A percentile compares a stretch with the other conserved stretches of the same genome.
These are phyloP conservation scores for Wickerhamomyces pijperi DNA, from an alignment of 805 yeast species.

Conservation along the genomic window DNA sequence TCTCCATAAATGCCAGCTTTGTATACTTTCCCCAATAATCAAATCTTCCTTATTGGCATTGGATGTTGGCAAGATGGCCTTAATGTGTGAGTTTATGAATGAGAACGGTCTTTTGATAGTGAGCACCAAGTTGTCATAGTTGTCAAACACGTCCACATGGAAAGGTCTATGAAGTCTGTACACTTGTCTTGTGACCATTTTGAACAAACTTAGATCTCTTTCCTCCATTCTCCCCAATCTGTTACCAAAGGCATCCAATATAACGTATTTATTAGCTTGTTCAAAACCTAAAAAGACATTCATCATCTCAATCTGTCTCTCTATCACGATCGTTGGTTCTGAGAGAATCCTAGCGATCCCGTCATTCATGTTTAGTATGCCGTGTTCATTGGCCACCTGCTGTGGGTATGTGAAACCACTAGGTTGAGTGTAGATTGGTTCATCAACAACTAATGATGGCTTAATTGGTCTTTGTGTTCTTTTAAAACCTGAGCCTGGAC, in stretches of 20 bases:
- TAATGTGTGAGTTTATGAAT: constrained; percentile 80
- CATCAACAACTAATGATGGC: neutral
- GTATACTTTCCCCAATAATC: constrained; percentile 75
- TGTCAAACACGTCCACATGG: constrained; percentile 59
- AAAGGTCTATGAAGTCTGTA: constrained; percentile 83
- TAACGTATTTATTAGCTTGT: constrained; percentile 72
- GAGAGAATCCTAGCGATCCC: constrained; percentile 51
- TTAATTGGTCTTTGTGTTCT: constrained; percentile 1
- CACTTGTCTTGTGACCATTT: constrained; percentile 71
- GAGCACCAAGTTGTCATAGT: constrained; percentile 44
- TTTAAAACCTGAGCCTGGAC: neutral
- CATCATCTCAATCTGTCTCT: constrained; percentile 81
- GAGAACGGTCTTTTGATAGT: constrained; percentile 78
- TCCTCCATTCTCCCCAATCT: constrained; percentile 76
- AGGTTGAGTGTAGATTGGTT: neutral
- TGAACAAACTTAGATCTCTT: constrained; percentile 44
- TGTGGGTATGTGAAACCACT: constrained; percentile 4
- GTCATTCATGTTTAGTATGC: constrained; percentile 35
- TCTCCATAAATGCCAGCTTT: constrained; percentile 94
- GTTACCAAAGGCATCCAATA: constrained; percentile 65
- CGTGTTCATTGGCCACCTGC: constrained; percentile 29
- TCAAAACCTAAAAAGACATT: constrained; percentile 82
- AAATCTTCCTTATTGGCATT: constrained; percentile 28
- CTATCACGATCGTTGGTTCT: constrained; percentile 80
- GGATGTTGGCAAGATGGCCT: constrained; percentile 50